Evolutionary conservation across 1,139 yeast species (phyloP).

Genomic region (Protomyces arabidopsidicola): DNA sequence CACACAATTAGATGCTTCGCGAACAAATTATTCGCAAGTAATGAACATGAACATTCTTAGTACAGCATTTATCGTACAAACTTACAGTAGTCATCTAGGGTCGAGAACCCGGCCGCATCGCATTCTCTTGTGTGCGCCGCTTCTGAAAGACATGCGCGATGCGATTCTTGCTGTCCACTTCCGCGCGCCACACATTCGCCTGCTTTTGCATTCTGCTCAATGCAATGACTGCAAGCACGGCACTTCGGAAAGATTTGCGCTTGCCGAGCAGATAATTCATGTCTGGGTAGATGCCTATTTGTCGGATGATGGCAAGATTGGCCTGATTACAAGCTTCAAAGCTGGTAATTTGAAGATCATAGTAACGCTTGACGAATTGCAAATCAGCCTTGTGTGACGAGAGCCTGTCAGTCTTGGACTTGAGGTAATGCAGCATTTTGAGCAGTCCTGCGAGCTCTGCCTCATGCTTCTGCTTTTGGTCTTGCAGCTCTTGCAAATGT

Average conservation of each 20-base stretch:
- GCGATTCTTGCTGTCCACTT: not conserved
- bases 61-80: too few relatives aligned
- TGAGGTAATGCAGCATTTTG: constrained; percentile 31
- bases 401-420: constrained; percentile 31
- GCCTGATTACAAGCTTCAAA: constrained; percentile 35
- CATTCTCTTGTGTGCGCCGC: not conserved
- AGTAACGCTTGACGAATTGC: constrained; percentile 33
- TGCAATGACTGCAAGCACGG: constrained; percentile 25
- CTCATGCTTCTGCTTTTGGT: constrained; percentile 22
- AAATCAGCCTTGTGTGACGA: constrained; percentile 31
- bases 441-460: constrained; percentile 32
- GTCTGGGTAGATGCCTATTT: constrained; percentile 35
- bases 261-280: constrained; percentile 8
- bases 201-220: constrained; percentile 9
- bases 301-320: constrained; percentile 32
- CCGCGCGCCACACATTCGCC: not conserved
- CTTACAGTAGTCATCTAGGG: not conserved
- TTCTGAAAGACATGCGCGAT: not conserved
- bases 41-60: not conserved
- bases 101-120: not conserved
- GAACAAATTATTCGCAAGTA: not conserved
- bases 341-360: constrained; percentile 33
- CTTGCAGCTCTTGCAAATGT: not conserved
- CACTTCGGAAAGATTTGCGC: constrained; percentile 30
- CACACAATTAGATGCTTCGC: not conserved